Evolutionary conservation across 192 early-diverging fungal species (phyloP), one percentile per base, ranked within the genome.

Genomic region (Linnemannia schmuckeri): DNA sequence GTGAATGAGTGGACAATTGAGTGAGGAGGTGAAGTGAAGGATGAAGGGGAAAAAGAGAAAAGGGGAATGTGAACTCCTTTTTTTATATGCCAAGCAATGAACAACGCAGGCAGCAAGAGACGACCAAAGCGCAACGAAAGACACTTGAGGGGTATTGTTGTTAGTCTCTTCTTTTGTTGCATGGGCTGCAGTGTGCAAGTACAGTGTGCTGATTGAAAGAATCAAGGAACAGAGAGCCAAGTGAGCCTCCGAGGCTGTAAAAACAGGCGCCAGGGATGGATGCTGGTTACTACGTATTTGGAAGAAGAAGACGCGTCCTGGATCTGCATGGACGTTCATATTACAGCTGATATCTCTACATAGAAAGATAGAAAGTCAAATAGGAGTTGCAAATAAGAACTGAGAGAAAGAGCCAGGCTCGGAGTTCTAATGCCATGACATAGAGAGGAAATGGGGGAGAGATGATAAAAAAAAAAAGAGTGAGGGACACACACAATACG

Each of bases 11-110:
- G 24, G 55, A 5, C 42, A 44, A 44, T 18, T 20, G 49, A n/a
- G n/a, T 57, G 55, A 52, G 55, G n/a, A 27, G 8, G 55, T 7
- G n/a, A 30, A 33, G 30, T 33, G 41, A 18, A 6, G 68, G 44
- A 78, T 20, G 27, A 38, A n/a, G 38, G 74, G 70, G 52, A 20
- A 77, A 44, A 61, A 30, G 57, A 38, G 20, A 46, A 66, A 24
- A 37, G 38, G 41, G 41, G 75, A 76, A 38, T 33, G 49, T 57
- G 37, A 44, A 66, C 57, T 55, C 79, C 72, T 74, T 74, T 74
- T 63, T 57, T 57, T 63, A 49, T 49, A 49, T 49, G 46, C 6
- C 46, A 47, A 47, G 46, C 57, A 30, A 74, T 54, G 24, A 17
- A 66, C 71, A 61, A 63, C 72, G 54, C 54, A 66, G 38, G 54